phyloP scores from a whole-genome alignment of 371 early-diverging fungal genomes.

The Neoconidiobolus thromboides region DNA sequence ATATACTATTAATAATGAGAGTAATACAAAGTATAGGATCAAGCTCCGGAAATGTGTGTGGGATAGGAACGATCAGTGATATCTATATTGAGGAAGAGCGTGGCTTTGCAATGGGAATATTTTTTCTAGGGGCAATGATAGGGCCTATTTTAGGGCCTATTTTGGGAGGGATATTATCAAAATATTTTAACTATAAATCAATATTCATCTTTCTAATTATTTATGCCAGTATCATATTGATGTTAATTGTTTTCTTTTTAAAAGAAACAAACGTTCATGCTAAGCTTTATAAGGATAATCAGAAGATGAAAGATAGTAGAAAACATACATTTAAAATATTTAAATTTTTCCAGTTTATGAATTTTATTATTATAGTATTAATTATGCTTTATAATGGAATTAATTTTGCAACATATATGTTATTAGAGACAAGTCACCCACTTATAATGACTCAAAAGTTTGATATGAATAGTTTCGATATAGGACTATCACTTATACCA shows the following conservation, averaged over 20 bases:
- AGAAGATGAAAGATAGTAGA: slow-evolving; percentile 14
- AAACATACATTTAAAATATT: background rate
- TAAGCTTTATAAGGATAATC: too few relatives aligned
- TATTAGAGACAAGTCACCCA: slow-evolving; percentile 19
- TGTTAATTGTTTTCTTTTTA: slow-evolving; percentile 25
- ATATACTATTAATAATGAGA: slow-evolving; percentile 32
- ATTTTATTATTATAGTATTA: slow-evolving; percentile 22
- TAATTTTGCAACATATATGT: slow-evolving; percentile 29
- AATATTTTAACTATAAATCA: slow-evolving; percentile 35
- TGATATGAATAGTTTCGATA: slow-evolving; percentile 15
- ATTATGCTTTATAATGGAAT: slow-evolving; percentile 24
- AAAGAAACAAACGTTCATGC: slow-evolving; percentile 39
- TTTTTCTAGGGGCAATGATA: slow-evolving; percentile 29
- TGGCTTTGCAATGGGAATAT: slow-evolving; percentile 35
- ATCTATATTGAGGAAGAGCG: slow-evolving; percentile 17
- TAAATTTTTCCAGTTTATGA: slow-evolving; percentile 13
- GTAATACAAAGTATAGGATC: slow-evolving; percentile 46
- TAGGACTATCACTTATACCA: slow-evolving; percentile 20
- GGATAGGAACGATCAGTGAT: slow-evolving; percentile 48
- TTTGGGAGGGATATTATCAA: slow-evolving; percentile 21
- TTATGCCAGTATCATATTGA: slow-evolving; percentile 16
- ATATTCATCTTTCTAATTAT: slow-evolving; percentile 39
- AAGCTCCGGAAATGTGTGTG: slow-evolving; percentile 44
- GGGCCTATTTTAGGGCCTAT: slow-evolving; percentile 32
- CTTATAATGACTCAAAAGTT: slow-evolving; percentile 15